Evolutionary conservation across 1,284 basidiomycete species (phyloP), one percentile per base, ranked within the genome.

Genomic region (Rhodotorula glutinis): DNA sequence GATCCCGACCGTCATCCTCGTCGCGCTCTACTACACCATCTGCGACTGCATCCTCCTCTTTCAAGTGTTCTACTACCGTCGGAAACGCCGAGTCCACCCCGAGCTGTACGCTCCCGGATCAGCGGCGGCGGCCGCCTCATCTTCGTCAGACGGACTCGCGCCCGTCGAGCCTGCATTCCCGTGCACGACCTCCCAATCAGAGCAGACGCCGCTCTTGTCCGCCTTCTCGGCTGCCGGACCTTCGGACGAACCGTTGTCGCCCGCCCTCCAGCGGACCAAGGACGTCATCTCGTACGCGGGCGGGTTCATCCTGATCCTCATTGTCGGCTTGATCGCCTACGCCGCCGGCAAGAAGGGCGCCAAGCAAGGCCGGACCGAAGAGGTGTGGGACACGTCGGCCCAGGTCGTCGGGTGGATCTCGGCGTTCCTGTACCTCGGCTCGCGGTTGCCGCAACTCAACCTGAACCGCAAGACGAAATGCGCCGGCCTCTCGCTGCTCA

Each of bases 381-480:
- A 76, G 52, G 69, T 67, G 4, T 76, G 75, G 75, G 70, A 75
- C n/a, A 74, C 73, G 19, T 59, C 61, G 21, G 75, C 75, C 8
- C 75, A 76, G 57, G 53, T 75, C 38, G 66, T 76, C 2, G 75
- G 75, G 5, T 76, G 75, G 75, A 56, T 72, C 41, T 71, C 68
- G 23, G 75, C 75, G 14, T 66, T 71, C 62, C 27, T 76, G 21
- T 76, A 76, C 62, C 67, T 67, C 55, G 74, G 67, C 53, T 76
- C 66, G 8, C 59, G 72, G 16, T 41, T 73, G 11, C 76, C 76
- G 17, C 76, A 76, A 44, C 69, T 76, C 14, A 59, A 63, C 21
- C 71, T 76, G 55, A 76, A 76, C 64, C 65, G 61, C 30, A 62
- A 74, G 47, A 76, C 76, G 4, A 75, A 75, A 47, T 76, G 76